Conservation (phyloP, 1,139 yeast genomes). For the Candida albicans region DNA sequence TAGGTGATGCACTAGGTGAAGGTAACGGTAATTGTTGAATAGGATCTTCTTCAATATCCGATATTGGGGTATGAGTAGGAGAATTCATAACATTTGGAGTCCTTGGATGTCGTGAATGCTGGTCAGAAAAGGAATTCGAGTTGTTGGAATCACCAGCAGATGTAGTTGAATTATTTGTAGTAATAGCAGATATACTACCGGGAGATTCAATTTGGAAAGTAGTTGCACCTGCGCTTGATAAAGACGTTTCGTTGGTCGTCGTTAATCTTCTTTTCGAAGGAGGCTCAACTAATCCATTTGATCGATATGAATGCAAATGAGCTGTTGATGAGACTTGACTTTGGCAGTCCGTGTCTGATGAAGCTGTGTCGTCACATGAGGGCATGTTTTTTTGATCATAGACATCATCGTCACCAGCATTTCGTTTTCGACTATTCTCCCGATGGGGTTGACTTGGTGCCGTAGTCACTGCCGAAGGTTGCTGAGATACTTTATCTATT, state of each 20-base stretch:
- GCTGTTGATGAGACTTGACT: conserved; percentile 23
- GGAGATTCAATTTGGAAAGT: conserved; percentile 12
- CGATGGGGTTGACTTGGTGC: conserved; percentile 5
- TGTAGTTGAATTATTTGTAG: conserved; percentile 5
- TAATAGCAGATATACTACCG: conserved; percentile 6
- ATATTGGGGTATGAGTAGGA: conserved; percentile 39
- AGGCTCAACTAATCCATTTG: conserved; percentile 24
- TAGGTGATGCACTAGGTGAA: conserved; percentile 70
- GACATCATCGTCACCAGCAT: conserved; percentile 17
- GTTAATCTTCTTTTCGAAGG: conserved; percentile 45
- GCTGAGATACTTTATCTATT: conserved; percentile 20
- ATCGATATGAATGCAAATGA: conserved; percentile 12
- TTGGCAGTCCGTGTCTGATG: conserved; percentile 37
- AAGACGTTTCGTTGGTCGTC: conserved; percentile 3
- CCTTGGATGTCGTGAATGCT: conserved; percentile 23
- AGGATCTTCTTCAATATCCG: conserved; percentile 40
- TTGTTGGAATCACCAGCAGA: conserved; percentile 5
- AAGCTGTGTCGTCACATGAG: conserved; percentile 37
- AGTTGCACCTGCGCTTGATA: conserved; percentile 2
- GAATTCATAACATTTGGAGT: conserved; percentile 35
- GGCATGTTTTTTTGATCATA: conserved; percentile 21
- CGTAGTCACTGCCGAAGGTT: conserved; percentile 16
- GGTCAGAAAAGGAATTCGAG: conserved; percentile 5
- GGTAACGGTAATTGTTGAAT: conserved; percentile 57
- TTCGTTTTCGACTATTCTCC: conserved; percentile 30